These are phyloP conservation scores for Ophiobolus disseminans DNA, from an alignment of 2,329 filamentous ascomycete genomes.

Conservation along the genomic window DNA sequence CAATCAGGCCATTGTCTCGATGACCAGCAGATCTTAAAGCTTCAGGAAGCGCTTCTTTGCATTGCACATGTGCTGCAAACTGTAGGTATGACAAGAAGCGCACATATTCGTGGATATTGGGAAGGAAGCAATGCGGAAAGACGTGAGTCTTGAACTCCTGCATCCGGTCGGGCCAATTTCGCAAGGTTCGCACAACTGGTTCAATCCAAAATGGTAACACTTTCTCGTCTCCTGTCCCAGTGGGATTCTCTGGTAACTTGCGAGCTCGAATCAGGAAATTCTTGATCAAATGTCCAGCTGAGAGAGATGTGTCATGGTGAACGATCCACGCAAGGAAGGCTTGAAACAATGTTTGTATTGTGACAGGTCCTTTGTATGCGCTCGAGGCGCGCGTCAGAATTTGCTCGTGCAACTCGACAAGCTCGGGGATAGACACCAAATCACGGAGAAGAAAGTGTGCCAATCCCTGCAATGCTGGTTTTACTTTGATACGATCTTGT, in stretches of 20 bases:
- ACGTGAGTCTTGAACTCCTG: slow-evolving; percentile 55
- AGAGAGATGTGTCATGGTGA: slow-evolving; percentile 50
- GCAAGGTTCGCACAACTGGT: slow-evolving; percentile 45
- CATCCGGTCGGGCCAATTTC: slow-evolving; percentile 45
- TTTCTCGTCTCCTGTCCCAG: background rate
- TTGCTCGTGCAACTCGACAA: slow-evolving; percentile 51
- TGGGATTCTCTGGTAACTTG: slow-evolving; percentile 17
- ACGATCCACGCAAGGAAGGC: slow-evolving; percentile 47
- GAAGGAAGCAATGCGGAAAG: slow-evolving; percentile 56
- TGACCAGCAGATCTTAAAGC: slow-evolving; percentile 13
- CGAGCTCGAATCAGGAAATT: slow-evolving; percentile 42
- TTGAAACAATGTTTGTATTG: slow-evolving; percentile 29
- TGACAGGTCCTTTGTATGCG: slow-evolving; percentile 1
- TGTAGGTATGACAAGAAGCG: slow-evolving; percentile 50
- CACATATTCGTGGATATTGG: slow-evolving; percentile 49
- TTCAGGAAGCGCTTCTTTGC: slow-evolving; percentile 23
- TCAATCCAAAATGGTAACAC: slow-evolving; percentile 46
- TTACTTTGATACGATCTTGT: slow-evolving; percentile 69
- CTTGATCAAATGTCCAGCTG: slow-evolving; percentile 48
- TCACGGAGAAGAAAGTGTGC: slow-evolving; percentile 70
- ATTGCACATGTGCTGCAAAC: slow-evolving; percentile 37
- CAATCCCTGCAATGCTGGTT: slow-evolving; percentile 72
- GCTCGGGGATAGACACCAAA: slow-evolving; percentile 53
- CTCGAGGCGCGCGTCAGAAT: slow-evolving; percentile 13
- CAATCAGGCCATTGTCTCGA: slow-evolving; percentile 17